Conservation (phyloP, 2,329 filamentous ascomycete species). For the Mycosphaerelloides madeirae region DNA sequence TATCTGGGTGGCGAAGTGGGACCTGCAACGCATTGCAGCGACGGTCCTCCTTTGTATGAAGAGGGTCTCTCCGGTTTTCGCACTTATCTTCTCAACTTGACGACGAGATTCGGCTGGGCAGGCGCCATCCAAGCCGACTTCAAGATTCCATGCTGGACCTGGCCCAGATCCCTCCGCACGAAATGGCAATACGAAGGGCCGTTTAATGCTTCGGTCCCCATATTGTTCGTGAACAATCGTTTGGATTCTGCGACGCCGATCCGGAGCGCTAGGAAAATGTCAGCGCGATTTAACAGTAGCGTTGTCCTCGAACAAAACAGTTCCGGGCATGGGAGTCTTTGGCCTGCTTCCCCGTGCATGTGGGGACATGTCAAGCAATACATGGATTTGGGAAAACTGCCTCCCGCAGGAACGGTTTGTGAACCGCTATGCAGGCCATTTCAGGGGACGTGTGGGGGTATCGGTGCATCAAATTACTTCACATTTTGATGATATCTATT, state of each 20-base stretch:
- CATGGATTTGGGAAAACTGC: conserved; percentile 31
- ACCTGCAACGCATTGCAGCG: conserved; percentile 16
- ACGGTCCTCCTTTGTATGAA: conserved; percentile 12
- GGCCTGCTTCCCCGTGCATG: conserved; percentile 25
- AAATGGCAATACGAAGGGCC: conserved; percentile 20
- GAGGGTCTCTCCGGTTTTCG: conserved; percentile 14
- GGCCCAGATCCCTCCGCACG: conserved; percentile 17
- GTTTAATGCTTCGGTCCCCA: conserved; percentile 14
- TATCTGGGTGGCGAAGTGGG: conserved; percentile 18
- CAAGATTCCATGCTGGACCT: conserved; percentile 22
- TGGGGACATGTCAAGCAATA: conserved; percentile 27
- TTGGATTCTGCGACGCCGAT: conserved; percentile 34
- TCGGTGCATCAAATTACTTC: conserved; percentile 5
- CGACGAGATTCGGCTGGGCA: conserved; percentile 14
- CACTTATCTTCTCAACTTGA: conserved; percentile 13
- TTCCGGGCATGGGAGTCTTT: conserved; percentile 29
- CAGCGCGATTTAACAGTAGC: conserved; percentile 27
- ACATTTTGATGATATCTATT: neutral
- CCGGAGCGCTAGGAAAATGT: conserved; percentile 33
- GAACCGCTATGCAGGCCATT: conserved; percentile 15
- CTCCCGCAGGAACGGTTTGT: conserved; percentile 26
- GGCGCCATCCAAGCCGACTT: conserved; percentile 18
- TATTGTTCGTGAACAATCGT: conserved; percentile 20
- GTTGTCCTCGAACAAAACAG: conserved; percentile 31
- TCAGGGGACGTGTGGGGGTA: conserved; percentile 8